Percentiles rank a stretch among this genome's conserved stretches.
phyloP scores from a whole-genome alignment of 805 yeast species.

The Cyberlindnera euphorbiiphila region DNA sequence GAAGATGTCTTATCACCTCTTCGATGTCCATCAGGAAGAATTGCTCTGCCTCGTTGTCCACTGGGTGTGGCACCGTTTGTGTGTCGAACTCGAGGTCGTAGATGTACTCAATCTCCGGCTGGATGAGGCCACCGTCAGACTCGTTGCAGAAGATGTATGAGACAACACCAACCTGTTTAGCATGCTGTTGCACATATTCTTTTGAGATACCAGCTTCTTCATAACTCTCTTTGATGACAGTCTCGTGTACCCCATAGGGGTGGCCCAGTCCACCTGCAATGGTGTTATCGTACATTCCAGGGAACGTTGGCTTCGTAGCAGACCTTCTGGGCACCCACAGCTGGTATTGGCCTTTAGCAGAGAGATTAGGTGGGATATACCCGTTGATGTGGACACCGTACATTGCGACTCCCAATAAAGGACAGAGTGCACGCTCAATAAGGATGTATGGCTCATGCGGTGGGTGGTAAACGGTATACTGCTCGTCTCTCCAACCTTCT shows the following conservation, averaged over 20 bases:
- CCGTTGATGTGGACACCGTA: constrained; percentile 91
- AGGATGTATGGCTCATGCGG: constrained; percentile 53
- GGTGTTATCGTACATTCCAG: constrained; percentile 87
- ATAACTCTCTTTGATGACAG: constrained; percentile 77
- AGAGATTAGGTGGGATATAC: constrained; percentile 46
- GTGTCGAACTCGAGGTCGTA: constrained; percentile 63
- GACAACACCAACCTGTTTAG: constrained; percentile 57
- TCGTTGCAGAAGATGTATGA: constrained; percentile 55
- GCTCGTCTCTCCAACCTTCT: constrained; percentile 84
- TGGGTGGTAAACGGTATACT: constrained; percentile 66
- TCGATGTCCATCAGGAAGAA: constrained; percentile 61
- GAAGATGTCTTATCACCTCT: constrained; percentile 50
- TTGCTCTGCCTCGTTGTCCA: constrained; percentile 73
- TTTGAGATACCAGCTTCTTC: constrained; percentile 85
- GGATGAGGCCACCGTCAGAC: constrained; percentile 55
- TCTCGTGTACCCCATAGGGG: constrained; percentile 71
- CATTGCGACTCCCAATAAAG: constrained; percentile 78
- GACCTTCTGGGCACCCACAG: constrained; percentile 89
- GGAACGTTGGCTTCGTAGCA: constrained; percentile 76
- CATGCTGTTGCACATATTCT: constrained; percentile 42
- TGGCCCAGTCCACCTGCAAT: constrained; percentile 93
- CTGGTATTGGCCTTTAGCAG: constrained; percentile 40
- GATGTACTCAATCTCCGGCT: constrained; percentile 83
- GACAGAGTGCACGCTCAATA: constrained; percentile 79
- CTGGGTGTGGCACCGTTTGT: constrained; percentile 47